Evolutionary conservation across 2,329 filamentous ascomycete species (phyloP), one percentile per base, ranked within the genome.

Genomic region (Sphaerulina populicola): DNA sequence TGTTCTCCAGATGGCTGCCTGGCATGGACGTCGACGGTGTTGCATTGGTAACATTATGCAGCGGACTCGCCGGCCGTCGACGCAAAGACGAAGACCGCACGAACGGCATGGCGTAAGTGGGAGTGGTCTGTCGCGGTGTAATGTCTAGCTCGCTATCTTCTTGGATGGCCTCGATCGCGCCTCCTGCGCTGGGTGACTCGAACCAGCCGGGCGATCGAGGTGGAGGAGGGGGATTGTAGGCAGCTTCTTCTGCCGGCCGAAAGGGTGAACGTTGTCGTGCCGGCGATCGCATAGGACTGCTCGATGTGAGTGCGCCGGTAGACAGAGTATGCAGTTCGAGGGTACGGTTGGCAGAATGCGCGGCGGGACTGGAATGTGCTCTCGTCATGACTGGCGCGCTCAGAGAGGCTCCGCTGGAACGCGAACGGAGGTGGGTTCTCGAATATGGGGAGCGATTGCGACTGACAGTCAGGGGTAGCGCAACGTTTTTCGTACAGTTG

Each of bases 91-190:
- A 58, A 6, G 64, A 63, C n/a, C 67, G 68, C 14, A 62, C 58
- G 44, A 68, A 66, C 0, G 62, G 55, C 43, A 55, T 50, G 18
- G 57, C 52, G 15, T 59, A 53, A 12, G 47, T 46, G n/a, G 55
- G 51, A 31, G 54, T 31, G 15, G 49, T 51, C 38, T 52, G 57
- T 33, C 68, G 67, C 9, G 72, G 72, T 2, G 69, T 71, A 47
- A 75, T 62, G 55, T 74, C 68, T 38, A 76, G 61, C 61, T 75
- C 74, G 40, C 69, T 71, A 59, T 76, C 73, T 60, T 76, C 74
- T 23, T 73, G 72, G 44, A 76, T 76, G 37, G 61, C 65, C 55
- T 65, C 60, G 30, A 69, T 69, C 9, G 60, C 64, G 33, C 56
- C 62, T 21, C 56, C 57, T 18, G 52, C 49, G 18, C 51, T 53